Percentiles rank a stretch among this genome's conserved stretches.
Evolutionary conservation across 176 grass and related monocot genomes (phyloP).

Genomic region (Bonia amplexicaulis): DNA sequence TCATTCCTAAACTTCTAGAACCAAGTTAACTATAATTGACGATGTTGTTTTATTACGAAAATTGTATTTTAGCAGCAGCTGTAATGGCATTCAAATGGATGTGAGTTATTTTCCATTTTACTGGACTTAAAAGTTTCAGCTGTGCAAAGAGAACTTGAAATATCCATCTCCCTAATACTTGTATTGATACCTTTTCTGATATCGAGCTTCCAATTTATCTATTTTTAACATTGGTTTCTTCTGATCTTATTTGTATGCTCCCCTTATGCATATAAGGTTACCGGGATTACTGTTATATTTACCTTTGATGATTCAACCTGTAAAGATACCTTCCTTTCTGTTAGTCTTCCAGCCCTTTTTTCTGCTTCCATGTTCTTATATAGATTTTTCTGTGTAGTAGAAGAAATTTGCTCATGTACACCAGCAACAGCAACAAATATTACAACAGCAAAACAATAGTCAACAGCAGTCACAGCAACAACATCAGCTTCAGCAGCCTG

Average conservation of each 20-base stretch:
- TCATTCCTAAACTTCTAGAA: slow-evolving; percentile 2
- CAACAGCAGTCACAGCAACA: slow-evolving; percentile 38
- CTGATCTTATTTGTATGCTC: slow-evolving; percentile 4
- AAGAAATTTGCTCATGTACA: slow-evolving; percentile 76
- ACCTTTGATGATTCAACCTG: background rate
- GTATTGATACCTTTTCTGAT: background rate
- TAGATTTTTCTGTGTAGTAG: slow-evolving; percentile 67
- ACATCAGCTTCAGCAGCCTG: slow-evolving; percentile 63
- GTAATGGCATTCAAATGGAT: background rate
- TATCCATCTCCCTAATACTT: background rate
- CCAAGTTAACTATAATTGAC: background rate
- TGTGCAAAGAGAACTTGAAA: background rate
- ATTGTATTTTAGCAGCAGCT: background rate
- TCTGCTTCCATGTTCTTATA: slow-evolving; percentile 39
- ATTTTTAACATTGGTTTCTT: slow-evolving; percentile 7
- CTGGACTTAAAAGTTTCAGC: background rate
- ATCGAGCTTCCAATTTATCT: background rate
- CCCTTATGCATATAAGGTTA: slow-evolving; percentile 19
- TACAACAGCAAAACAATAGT: slow-evolving; percentile 53
- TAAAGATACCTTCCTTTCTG: background rate
- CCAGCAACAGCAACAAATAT: slow-evolving; percentile 41
- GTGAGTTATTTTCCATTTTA: background rate
- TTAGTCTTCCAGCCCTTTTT: slow-evolving; percentile 14
- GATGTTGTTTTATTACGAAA: slow-evolving; percentile 19
- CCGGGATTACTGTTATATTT: slow-evolving; percentile 13